A percentile compares a stretch with the other conserved stretches of the same genome.
These are phyloP conservation scores for Sedum album DNA, from an alignment of 164 flowering plant genomes.

Conservation along the genomic window DNA sequence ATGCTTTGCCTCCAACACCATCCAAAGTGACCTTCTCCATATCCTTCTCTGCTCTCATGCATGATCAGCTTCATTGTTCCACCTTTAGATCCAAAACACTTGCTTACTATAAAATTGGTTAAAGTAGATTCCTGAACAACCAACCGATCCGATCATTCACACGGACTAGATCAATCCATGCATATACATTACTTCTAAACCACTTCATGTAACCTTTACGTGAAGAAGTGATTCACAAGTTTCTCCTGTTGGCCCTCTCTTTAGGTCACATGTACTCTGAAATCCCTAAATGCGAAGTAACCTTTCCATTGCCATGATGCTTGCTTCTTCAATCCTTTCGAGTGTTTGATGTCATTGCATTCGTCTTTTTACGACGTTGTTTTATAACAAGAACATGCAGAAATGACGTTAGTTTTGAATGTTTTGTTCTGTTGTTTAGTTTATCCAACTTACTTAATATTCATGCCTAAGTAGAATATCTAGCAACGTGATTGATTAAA, in stretches of 20 bases:
- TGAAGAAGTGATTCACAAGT: not conserved
- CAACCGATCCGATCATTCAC: not conserved
- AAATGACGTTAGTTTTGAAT: too few species aligned
- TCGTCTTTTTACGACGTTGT: too few species aligned
- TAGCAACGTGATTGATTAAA: too few species aligned
- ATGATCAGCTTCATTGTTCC: not conserved
- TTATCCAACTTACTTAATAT: too few species aligned
- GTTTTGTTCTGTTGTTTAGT: too few species aligned
- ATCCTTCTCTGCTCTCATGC: too few species aligned
- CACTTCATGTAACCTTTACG: not conserved
- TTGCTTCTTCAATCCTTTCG: not conserved
- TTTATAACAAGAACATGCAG: too few species aligned
- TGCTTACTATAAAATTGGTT: not conserved
- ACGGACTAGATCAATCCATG: not conserved
- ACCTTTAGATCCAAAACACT: not conserved
- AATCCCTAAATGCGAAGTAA: not conserved
- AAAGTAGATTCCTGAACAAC: not conserved
- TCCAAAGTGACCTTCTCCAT: not conserved
- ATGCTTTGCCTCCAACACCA: not conserved
- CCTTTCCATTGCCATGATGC: not conserved
- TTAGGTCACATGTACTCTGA: not conserved
- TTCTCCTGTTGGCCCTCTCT: constrained; percentile 1
- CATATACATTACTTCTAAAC: not conserved
- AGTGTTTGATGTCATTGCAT: not conserved
- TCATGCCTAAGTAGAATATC: too few species aligned